Conservation (phyloP, 2,329 filamentous ascomycete genomes). For the Pseudogymnoascus sp. region DNA sequence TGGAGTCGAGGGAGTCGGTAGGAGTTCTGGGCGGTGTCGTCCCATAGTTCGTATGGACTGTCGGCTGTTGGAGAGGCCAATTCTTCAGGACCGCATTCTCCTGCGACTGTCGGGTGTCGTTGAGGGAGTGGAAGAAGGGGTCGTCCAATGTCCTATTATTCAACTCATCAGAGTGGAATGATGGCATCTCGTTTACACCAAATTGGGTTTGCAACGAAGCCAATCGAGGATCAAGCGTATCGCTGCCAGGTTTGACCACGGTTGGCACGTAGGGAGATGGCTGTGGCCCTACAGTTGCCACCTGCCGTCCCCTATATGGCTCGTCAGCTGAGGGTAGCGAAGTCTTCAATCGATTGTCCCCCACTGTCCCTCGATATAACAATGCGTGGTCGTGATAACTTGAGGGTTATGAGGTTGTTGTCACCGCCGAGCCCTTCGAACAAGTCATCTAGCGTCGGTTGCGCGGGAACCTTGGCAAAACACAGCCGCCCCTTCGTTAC, state of each 20-base stretch:
- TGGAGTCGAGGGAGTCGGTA: constrained; percentile 28
- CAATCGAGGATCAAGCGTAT: neutral
- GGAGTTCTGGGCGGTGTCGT: constrained; percentile 29
- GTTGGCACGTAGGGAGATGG: constrained; percentile 5
- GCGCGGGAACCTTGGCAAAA: constrained; percentile 9
- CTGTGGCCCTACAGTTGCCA: constrained; percentile 9
- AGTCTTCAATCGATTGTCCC: constrained; percentile 9
- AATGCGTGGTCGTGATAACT: constrained; percentile 6
- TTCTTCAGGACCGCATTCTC: constrained; percentile 22
- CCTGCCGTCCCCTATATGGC: constrained; percentile 7
- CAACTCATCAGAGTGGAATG: constrained; percentile 38
- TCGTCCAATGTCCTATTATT: constrained; percentile 25
- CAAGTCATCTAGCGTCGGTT: constrained; percentile 10
- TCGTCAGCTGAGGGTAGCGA: constrained; percentile 1
- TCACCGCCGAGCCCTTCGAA: neutral
- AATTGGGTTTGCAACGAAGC: neutral
- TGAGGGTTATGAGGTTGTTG: constrained; percentile 9
- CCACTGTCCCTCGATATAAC: constrained; percentile 5
- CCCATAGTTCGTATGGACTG: constrained; percentile 20
- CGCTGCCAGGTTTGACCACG: neutral
- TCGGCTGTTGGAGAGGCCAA: constrained; percentile 26
- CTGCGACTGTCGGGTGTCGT: constrained; percentile 28
- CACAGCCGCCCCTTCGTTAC: constrained; percentile 7
- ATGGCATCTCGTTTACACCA: constrained; percentile 40
- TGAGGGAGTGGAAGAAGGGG: constrained; percentile 29